phyloP scores from a whole-genome alignment of 306 rosid species.

The Sechiopsis laciniata region DNA sequence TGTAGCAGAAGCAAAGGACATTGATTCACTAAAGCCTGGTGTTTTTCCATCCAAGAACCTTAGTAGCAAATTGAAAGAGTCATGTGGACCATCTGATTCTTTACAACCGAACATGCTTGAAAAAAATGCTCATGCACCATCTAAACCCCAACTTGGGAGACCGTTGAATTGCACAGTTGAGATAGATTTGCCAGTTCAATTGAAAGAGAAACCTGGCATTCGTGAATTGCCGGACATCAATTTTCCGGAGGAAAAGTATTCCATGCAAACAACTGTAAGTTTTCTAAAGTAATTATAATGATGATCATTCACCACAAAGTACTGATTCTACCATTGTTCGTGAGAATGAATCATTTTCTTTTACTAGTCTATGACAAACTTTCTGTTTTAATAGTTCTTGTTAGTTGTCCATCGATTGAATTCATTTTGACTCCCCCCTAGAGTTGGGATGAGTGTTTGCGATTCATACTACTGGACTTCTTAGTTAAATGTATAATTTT shows the following conservation, averaged over 20 bases:
- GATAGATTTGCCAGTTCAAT: conserved; percentile 40
- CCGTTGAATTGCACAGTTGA: conserved; percentile 37
- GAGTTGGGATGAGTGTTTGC: conserved; percentile 10
- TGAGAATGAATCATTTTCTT: not conserved
- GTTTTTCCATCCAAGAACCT: conserved; percentile 47
- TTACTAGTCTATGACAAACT: conserved; percentile 1
- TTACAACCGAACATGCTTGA: conserved; percentile 53
- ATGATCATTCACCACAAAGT: conserved; percentile 16
- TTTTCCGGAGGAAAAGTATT: conserved; percentile 44
- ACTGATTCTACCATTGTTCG: conserved; percentile 11
- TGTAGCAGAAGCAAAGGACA: conserved; percentile 47
- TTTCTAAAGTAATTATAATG: conserved; percentile 22
- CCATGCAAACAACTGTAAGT: conserved; percentile 55
- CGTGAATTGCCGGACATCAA: conserved; percentile 63
- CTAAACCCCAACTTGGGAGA: conserved; percentile 64
- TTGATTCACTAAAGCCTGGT: conserved; percentile 60
- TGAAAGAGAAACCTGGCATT: conserved; percentile 59
- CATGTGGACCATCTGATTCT: conserved; percentile 43
- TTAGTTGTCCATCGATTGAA: not conserved
- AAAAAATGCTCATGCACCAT: conserved; percentile 48
- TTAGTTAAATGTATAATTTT: conserved; percentile 8
- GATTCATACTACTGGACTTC: not conserved
- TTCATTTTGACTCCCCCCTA: not conserved
- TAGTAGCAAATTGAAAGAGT: conserved; percentile 53
- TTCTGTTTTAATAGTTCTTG: not conserved